Evolutionary conservation across 2,329 filamentous ascomycete genomes (phyloP), one percentile per base, ranked within the genome.

Genomic region (Penicillium glabrum): DNA sequence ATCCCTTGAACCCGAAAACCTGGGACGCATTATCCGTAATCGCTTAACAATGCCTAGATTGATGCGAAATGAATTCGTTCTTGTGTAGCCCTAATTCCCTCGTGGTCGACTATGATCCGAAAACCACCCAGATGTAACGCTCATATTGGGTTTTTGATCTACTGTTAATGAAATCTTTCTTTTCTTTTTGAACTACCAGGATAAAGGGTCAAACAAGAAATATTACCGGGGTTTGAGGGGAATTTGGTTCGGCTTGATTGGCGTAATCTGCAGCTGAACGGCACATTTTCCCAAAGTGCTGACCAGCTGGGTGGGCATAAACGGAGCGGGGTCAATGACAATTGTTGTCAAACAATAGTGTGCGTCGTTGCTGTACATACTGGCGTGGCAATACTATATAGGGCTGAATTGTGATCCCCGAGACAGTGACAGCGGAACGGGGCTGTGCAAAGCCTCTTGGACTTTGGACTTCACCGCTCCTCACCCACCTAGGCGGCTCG

Each of bases 391-490:
- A 47, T 35, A 37, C 11, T 14, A 8, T 46, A 19, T 46, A 46
- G 45, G 45, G 45, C 45, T 46, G 45, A 46, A 10, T 19, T 35
- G 29, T 41, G 39, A 41, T 21, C 39, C 39, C 39, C 19, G 39
- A 41, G 39, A 39, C 16, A 21, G 21, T 53, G 43, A 54, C 46
- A 44, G 46, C 44, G 27, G 44, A 46, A 26, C 23, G 39, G 11
- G 39, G 39, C 33, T 39, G 23, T 37, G 47, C 47, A 41, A 41
- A 27, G 35, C 41, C 33, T 39, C 39, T 31, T 23, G 16, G 21
- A 27, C 37, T 41, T 24, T 39, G 16, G 21, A 27, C 37, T 61
- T 64, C 61, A 66, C 64, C 64, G 64, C 64, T 65, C 54, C 44
- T 59, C 39, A 58, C 45, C 56, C 56, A 56, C 50, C 46, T 49